A percentile compares a stretch with the other conserved stretches of the same genome.
These are phyloP conservation scores for Nidula niveotomentosa DNA, from an alignment of 1,284 basidiomycete genomes.

Conservation along the genomic window DNA sequence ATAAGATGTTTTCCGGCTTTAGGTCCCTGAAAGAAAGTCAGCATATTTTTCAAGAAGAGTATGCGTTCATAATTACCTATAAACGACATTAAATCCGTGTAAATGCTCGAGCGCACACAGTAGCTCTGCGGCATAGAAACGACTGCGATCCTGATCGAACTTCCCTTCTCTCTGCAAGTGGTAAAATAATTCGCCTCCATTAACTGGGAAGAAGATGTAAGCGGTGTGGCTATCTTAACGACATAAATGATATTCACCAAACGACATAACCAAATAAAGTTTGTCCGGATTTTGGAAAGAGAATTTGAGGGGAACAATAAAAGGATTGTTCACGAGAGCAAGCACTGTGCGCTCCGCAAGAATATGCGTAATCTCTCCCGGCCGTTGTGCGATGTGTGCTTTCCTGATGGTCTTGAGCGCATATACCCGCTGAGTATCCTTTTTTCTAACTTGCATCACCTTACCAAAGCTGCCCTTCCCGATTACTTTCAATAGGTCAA, in stretches of 20 bases:
- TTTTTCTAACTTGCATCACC: conserved; percentile 98
- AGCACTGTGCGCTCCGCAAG: conserved; percentile 96
- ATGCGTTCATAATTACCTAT: conserved; percentile 63
- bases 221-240: not conserved
- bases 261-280: conserved; percentile 96
- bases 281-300: conserved; percentile 99
- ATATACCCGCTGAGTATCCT: conserved; percentile 97
- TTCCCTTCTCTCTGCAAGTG: conserved; percentile 96
- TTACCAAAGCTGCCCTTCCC: conserved; percentile 98
- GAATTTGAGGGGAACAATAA: conserved; percentile 99
- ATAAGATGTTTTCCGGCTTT: conserved; percentile 96
- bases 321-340: conserved; percentile 97
- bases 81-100: conserved; percentile 98
- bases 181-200: conserved; percentile 98
- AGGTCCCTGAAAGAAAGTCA: conserved; percentile 62
- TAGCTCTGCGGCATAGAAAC: conserved; percentile 97
- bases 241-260: conserved; percentile 46
- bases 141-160: conserved; percentile 91
- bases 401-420: conserved; percentile 99
- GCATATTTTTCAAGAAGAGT: not conserved
- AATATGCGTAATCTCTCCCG: conserved; percentile 98
- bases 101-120: conserved; percentile 95
- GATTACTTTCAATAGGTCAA: conserved; percentile 97
- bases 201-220: conserved; percentile 52
- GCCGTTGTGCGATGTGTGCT: conserved; percentile 95